Percentiles rank a stretch among this genome's conserved stretches.
Evolutionary conservation across 1,284 basidiomycete species (phyloP).

Genomic region (Ceratobasidium sp.): DNA sequence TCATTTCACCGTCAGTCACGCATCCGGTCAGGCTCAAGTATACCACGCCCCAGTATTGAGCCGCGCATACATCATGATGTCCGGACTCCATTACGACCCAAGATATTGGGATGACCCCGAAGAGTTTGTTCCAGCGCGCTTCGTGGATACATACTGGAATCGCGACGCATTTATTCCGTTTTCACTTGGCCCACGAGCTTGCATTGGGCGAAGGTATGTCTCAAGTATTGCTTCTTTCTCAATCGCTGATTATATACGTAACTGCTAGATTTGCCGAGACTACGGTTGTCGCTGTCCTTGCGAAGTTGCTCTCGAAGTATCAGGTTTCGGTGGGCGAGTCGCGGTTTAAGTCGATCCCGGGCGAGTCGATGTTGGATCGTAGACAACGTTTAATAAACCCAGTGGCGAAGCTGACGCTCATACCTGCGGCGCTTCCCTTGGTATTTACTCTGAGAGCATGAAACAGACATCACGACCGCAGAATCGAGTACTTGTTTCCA

Average conservation of each 20-base stretch:
- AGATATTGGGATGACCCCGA: conserved; percentile 51
- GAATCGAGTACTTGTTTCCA: too few relatives aligned
- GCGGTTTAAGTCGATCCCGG: not conserved
- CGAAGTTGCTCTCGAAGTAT: not conserved
- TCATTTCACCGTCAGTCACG: not conserved
- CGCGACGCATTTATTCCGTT: conserved; percentile 51
- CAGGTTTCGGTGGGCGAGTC: not conserved
- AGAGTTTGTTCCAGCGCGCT: conserved; percentile 53
- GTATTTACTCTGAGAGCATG: not conserved
- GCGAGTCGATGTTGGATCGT: not conserved
- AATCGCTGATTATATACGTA: too few relatives aligned
- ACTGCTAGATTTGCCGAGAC: conserved; percentile 16
- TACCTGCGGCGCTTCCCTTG: not conserved
- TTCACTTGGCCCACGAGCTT: conserved; percentile 52
- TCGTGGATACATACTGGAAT: conserved; percentile 49
- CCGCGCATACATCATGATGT: conserved; percentile 51
- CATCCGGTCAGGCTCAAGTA: not conserved
- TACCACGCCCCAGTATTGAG: conserved; percentile 20
- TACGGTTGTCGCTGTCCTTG: not conserved
- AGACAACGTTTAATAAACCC: not conserved
- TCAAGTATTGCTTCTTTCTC: not conserved
- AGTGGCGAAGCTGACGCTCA: not conserved
- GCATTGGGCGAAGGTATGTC: conserved; percentile 51
- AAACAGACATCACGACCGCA: too few relatives aligned
- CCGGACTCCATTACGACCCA: conserved; percentile 32